Evolutionary conservation across 2,329 filamentous ascomycete species (phyloP).

Genomic region (Diaporthe velutina): DNA sequence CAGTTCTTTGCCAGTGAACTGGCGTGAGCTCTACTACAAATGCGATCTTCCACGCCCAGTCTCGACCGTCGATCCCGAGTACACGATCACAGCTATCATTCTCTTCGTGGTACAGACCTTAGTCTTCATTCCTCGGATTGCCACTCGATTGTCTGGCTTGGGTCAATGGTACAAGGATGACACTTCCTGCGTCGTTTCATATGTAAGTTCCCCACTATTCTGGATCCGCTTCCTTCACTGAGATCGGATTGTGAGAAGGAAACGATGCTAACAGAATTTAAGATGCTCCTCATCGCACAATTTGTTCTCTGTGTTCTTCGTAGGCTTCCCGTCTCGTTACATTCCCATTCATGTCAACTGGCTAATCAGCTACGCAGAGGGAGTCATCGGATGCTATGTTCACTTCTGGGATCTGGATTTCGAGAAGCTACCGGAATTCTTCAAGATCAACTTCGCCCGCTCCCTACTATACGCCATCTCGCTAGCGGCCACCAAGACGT

Average conservation of each 20-base stretch:
- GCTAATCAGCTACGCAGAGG: neutral
- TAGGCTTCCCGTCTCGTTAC: neutral
- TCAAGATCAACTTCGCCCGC: conserved; percentile 34
- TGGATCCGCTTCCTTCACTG: neutral
- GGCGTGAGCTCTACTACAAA: conserved; percentile 17
- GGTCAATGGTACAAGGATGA: conserved; percentile 34
- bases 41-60: conserved; percentile 29
- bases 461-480: conserved; percentile 24
- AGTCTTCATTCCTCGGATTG: conserved; percentile 22
- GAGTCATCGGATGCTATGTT: conserved; percentile 29
- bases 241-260: no score
- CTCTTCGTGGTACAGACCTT: conserved; percentile 30
- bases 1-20: neutral
- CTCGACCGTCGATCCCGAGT: conserved; percentile 33
- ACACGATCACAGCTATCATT: conserved; percentile 27
- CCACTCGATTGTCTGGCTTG: neutral
- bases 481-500: conserved; percentile 31
- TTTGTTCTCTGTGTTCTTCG: conserved; percentile 31
- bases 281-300: conserved; percentile 16
- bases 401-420: conserved; percentile 35
- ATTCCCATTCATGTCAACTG: rapidly evolving
- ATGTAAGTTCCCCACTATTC: conserved; percentile 14
- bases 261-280: neutral
- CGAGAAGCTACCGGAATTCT: conserved; percentile 9
- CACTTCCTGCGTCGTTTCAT: conserved; percentile 21